Evolutionary conservation across 2,329 filamentous ascomycete genomes (phyloP), one percentile per base, ranked within the genome.

Genomic region (Aureobasidium sp.): DNA sequence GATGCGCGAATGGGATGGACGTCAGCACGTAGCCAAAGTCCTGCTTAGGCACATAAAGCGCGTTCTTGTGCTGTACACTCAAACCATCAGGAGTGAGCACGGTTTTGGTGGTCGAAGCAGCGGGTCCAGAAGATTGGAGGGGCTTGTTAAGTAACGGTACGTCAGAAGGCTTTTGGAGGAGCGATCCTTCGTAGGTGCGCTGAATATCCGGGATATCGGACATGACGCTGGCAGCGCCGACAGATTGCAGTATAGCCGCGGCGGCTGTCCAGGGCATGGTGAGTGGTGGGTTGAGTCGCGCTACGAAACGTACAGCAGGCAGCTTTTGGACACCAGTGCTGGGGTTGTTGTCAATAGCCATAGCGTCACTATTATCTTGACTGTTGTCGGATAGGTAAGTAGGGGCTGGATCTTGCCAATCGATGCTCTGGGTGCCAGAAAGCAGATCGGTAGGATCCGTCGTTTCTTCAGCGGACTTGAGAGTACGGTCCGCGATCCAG

Each of bases 1-100:
- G 90, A 69, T 95, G 90, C 2, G 85, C 84, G 69, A 95, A 93
- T 0, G 89, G 85, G 36, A 94, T 78, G 61, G 87, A 84, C 0
- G 82, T 82, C 9, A 95, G 73, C 3, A 80, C 79, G 62, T 86
- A 82, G 0, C 86, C 87, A 67, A 87, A 90, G 9, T 91, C 88
- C 2, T 85, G 83, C 72, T 90, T 90, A 61, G 88, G 84, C 20
- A 91, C 83, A 65, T 84, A 85, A 1, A 94, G 78, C 0, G 81
- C 84, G 69, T 87, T 89, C 13, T 74, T 72, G 67, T 82, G 81
- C 3, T 63, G 65, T 2, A 65, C 63, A 2, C 69, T 66, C 6
- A 13, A 41, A 34, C 69, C 69, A 24, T 64, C 44, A 7, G 63
- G 67, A 2, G 61, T 47, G 15, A 55, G 41, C 9, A 61, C 55